Percentiles rank a stretch among this genome's conserved stretches.
These are phyloP conservation scores for Bondarzewia mesenterica DNA, from an alignment of 1,284 basidiomycete genomes.

Conservation along the genomic window DNA sequence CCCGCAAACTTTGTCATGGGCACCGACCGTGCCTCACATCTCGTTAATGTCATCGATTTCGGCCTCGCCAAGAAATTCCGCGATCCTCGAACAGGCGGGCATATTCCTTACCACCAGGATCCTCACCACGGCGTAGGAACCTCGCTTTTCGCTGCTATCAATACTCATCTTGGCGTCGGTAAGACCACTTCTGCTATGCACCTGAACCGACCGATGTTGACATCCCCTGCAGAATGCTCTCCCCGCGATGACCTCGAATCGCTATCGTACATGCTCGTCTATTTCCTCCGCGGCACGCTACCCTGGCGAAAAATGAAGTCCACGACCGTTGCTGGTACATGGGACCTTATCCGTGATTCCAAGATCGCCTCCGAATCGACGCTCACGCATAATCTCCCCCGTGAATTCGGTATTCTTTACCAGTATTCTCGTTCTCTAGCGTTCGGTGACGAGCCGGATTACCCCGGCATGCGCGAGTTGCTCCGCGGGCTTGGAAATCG, in stretches of 20 bases:
- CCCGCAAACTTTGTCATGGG: constrained; percentile 44
- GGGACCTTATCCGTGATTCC: constrained; percentile 65
- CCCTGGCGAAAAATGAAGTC: constrained; percentile 86
- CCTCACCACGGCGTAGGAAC: constrained; percentile 88
- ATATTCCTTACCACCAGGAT: constrained; percentile 90
- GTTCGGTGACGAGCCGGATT: constrained; percentile 89
- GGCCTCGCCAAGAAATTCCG: constrained; percentile 95
- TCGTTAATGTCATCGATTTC: constrained; percentile 60
- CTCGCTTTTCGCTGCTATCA: constrained; percentile 90
- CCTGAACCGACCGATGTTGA: neutral
- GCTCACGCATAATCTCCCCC: constrained; percentile 77
- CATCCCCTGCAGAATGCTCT: constrained; percentile 58
- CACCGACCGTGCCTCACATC: neutral
- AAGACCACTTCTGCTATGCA: constrained; percentile 18
- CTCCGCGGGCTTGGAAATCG: constrained; percentile 51
- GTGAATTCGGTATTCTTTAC: constrained; percentile 84
- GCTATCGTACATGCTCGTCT: constrained; percentile 88
- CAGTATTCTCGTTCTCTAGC: constrained; percentile 80
- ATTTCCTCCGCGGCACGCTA: constrained; percentile 84
- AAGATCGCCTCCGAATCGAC: constrained; percentile 56
- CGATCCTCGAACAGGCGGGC: constrained; percentile 77
- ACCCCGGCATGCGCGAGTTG: constrained; percentile 75
- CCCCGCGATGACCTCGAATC: constrained; percentile 90
- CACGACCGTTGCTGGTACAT: constrained; percentile 72
- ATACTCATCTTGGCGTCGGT: constrained; percentile 90